A percentile compares a stretch with the other conserved stretches of the same genome.
Evolutionary conservation across 148 eudicot species (phyloP).

Genomic region (Chenopodium quinoa): DNA sequence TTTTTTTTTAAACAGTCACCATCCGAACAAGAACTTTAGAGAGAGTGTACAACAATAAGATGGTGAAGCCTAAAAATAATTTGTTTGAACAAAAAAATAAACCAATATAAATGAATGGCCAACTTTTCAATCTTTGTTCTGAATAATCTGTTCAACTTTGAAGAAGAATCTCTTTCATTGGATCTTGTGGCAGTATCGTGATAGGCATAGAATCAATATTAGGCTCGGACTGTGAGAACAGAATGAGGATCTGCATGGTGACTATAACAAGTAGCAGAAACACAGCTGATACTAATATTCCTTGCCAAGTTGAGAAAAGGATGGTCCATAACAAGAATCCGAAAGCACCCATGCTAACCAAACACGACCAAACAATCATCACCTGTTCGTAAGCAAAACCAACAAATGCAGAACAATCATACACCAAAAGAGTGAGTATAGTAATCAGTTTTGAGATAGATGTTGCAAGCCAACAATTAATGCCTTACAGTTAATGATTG

Average conservation of each 20-base stretch:
- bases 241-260: slow-evolving; percentile 61
- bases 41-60: too few relatives aligned
- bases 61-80: too few relatives aligned
- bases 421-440: neutral
- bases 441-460: neutral
- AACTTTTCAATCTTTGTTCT: neutral
- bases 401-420: neutral
- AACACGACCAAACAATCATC: slow-evolving; percentile 52
- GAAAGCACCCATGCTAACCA: slow-evolving; percentile 32
- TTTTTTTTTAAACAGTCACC: too few relatives aligned
- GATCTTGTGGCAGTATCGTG: slow-evolving; percentile 29
- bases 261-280: slow-evolving; percentile 40
- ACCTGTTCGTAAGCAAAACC: slow-evolving; percentile 35
- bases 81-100: neutral
- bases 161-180: slow-evolving; percentile 47
- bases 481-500: slow-evolving; percentile 33
- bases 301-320: slow-evolving; percentile 49
- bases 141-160: slow-evolving; percentile 24
- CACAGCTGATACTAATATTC: slow-evolving; percentile 29
- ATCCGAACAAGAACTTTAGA: too few relatives aligned
- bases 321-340: slow-evolving; percentile 43
- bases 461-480: neutral
- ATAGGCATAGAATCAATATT: slow-evolving; percentile 37
- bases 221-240: slow-evolving; percentile 56
- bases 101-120: neutral